Base-by-base conservation (phyloP, 495 filamentous ascomycete species). In the Sphaerosporella brunnea region DNA sequence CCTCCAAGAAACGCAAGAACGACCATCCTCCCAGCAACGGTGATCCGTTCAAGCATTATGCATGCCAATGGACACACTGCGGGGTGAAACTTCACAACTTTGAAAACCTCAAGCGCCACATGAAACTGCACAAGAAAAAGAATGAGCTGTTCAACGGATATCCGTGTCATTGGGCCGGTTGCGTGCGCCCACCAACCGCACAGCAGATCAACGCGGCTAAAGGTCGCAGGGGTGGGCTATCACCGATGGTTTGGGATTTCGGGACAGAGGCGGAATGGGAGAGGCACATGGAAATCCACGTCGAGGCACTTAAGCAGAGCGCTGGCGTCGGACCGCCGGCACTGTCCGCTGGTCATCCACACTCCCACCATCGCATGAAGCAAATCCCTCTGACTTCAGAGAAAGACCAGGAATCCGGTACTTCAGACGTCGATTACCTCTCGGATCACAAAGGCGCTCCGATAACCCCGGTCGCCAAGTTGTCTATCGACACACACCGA, bases 51-150 rank as follows among this genome's bases (percentile, higher is more conserved):
- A 52, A 55, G 28, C 25, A 56, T 1, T 65, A 59, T 60, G 62
- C 67, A 30, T 87, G 82, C 58, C 53, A 64, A 26, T 85, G 81
- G 82, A 57, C 68, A 30, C 60, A 64, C 5, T 87, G 82, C 55
- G 56, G 58, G 1, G 71, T 74, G 0, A 69, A 81, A 56, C 60
- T 86, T 7, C 79, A 84, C 56, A 84, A 82, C 52, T 54, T 82
- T 11, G 68, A 74, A 4, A 73, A 72, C 0, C 65, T 86, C 3
- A 67, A 69, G 41, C 67, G 67, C 35, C 82, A 87, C 58, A 51
- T 66, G 36, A 77, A 73, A 50, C 60, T 70, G 1, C 79, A 75
- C 53, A 30, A 30, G 28, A 28, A 45, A 19, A 47, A 47, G 21
- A 30, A 45, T n/a, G 45, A 36, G 0, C 4, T 9, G 1, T 36